phyloP scores from a whole-genome alignment of 2,329 filamentous ascomycete genomes.

The Juglanconis sp. region DNA sequence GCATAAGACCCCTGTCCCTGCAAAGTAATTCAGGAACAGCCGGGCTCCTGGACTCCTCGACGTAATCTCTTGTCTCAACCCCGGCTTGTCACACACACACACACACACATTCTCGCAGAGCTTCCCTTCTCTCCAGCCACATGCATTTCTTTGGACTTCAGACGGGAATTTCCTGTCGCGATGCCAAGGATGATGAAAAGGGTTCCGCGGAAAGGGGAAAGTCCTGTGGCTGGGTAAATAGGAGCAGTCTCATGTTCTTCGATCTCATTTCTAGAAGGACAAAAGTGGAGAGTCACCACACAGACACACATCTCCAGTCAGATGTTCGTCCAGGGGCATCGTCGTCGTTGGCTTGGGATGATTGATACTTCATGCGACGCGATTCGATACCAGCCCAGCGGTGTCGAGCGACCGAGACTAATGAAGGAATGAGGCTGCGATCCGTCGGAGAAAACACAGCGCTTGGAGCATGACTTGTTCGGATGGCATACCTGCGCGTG shows the following conservation, averaged over 20 bases:
- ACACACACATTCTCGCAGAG: background rate
- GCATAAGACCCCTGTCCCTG: background rate
- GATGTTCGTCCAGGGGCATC: background rate
- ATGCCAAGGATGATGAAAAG: background rate
- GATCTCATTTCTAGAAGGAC: slow-evolving; percentile 3
- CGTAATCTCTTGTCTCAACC: background rate
- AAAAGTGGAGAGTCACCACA: background rate
- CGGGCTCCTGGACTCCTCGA: background rate
- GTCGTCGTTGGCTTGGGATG: slow-evolving; percentile 1
- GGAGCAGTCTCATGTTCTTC: background rate
- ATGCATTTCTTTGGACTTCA: background rate
- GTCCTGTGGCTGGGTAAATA: slow-evolving; percentile 1
- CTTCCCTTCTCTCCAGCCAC: background rate
- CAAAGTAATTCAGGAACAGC: background rate
- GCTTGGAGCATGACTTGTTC: too few relatives aligned
- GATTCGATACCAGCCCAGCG: background rate
- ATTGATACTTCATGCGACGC: background rate
- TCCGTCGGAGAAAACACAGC: too few relatives aligned
- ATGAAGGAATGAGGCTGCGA: background rate
- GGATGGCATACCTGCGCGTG: too few relatives aligned
- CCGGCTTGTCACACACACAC: background rate
- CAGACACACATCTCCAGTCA: background rate
- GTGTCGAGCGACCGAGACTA: background rate
- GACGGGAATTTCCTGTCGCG: background rate
- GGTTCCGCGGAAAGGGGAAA: background rate